Evolutionary conservation across 2,329 filamentous ascomycete species (phyloP).

Genomic region (Basipetospora sp.): DNA sequence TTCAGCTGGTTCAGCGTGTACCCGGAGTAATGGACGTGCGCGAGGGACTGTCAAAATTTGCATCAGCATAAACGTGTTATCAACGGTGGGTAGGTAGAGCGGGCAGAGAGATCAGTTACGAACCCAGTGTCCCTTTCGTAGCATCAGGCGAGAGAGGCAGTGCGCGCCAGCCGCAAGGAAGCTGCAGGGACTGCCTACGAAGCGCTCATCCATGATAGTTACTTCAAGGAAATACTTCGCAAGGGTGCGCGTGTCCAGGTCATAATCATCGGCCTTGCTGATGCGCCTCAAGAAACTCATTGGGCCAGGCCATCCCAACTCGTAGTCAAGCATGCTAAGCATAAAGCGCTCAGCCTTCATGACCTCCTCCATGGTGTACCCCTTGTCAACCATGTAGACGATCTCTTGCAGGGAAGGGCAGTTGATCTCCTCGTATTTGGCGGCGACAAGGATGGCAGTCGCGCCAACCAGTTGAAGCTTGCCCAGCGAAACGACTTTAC

Average conservation of each 20-base stretch:
- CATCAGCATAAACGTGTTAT: no score
- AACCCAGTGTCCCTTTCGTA: conserved; percentile 90
- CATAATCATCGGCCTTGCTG: conserved; percentile 97
- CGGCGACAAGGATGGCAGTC: conserved; percentile 86
- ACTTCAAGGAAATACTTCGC: conserved; percentile 97
- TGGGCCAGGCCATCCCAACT: conserved; percentile 93
- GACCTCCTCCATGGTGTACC: conserved; percentile 80
- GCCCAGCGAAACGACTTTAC: conserved; percentile 84
- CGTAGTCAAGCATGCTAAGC: conserved; percentile 89
- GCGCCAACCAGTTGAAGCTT: conserved; percentile 94
- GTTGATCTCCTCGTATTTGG: conserved; percentile 98
- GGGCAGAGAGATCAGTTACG: no score
- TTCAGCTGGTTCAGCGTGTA: conserved; percentile 80
- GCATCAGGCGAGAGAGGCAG: conserved; percentile 74
- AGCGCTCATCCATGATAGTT: conserved; percentile 94
- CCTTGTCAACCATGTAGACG: conserved; percentile 93
- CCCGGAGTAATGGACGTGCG: conserved; percentile 82
- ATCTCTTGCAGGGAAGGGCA: conserved; percentile 91
- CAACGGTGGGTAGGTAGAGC: no score
- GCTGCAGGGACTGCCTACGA: conserved; percentile 80
- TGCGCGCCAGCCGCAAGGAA: conserved; percentile 84
- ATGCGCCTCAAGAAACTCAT: conserved; percentile 96
- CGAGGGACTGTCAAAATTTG: conserved; percentile 59
- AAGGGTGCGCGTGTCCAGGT: conserved; percentile 83
- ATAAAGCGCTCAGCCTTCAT: conserved; percentile 96